phyloP scores from a whole-genome alignment of 2,329 filamentous ascomycete species.

The Tothia fuscella region DNA sequence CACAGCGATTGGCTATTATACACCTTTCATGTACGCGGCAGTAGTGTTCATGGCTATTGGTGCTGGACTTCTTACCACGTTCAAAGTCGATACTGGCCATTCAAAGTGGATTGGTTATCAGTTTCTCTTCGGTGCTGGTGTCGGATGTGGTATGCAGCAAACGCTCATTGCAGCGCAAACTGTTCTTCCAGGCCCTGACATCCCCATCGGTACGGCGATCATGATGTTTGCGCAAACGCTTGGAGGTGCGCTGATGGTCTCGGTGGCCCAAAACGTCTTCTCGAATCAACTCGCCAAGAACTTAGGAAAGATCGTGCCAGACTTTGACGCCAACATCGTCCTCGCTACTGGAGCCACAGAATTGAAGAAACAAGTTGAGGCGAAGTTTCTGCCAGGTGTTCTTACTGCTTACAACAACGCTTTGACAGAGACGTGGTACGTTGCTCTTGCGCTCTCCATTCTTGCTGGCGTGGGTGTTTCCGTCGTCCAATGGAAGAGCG shows the following conservation, averaged over 20 bases:
- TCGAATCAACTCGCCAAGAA: conserved; percentile 36
- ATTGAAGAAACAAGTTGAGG: conserved; percentile 41
- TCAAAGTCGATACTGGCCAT: conserved; percentile 26
- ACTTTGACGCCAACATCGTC: conserved; percentile 31
- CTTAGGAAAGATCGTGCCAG: conserved; percentile 24
- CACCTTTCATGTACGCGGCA: conserved; percentile 34
- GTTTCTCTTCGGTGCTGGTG: conserved; percentile 26
- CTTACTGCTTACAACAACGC: conserved; percentile 52
- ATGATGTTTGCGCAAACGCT: conserved; percentile 38
- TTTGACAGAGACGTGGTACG: conserved; percentile 47
- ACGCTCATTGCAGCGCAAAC: conserved; percentile 35
- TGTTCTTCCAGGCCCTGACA: conserved; percentile 29
- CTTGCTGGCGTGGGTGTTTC: conserved; percentile 43
- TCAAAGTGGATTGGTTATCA: conserved; percentile 29
- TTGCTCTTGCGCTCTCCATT: conserved; percentile 43
- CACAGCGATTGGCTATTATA: conserved; percentile 36
- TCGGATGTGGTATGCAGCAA: conserved; percentile 38
- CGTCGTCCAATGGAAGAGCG: conserved; percentile 52
- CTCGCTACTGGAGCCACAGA: conserved; percentile 44
- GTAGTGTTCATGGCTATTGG: conserved; percentile 33
- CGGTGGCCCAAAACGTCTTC: conserved; percentile 39
- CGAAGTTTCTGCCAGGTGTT: conserved; percentile 40
- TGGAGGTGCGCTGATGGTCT: conserved; percentile 37
- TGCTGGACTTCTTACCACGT: conserved; percentile 33
- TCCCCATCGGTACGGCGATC: conserved; percentile 35